Conservation (phyloP, 768 basidiomycete genomes). For the Hirschioporus abietinus region DNA sequence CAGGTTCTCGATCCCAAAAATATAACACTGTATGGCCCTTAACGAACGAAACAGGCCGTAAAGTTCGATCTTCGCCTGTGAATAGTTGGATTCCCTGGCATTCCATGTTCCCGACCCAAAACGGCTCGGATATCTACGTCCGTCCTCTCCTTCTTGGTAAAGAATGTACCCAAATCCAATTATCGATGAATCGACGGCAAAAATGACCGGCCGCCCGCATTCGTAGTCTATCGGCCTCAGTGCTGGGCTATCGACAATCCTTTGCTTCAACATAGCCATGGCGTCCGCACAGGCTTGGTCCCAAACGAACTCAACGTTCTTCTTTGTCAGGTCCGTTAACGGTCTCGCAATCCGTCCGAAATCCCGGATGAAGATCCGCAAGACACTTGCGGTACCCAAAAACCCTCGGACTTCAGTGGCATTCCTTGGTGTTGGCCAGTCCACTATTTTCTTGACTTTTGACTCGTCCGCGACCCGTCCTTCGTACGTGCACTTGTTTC, state of each 20-base stretch:
- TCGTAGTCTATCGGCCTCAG: constrained; percentile 21
- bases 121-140: constrained; percentile 19
- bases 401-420: constrained; percentile 22
- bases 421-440: constrained; percentile 17
- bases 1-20: constrained; percentile 24
- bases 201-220: constrained; percentile 12
- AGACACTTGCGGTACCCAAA: constrained; percentile 19
- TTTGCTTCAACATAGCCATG: constrained; percentile 17
- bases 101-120: constrained; percentile 38
- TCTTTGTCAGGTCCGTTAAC: constrained; percentile 16
- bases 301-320: constrained; percentile 18
- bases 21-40: constrained; percentile 14
- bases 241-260: constrained; percentile 11
- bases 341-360: constrained; percentile 18
- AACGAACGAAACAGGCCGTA: constrained; percentile 19
- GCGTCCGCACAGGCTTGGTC: constrained; percentile 10
- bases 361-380: constrained; percentile 18
- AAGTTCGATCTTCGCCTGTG: constrained; percentile 23
- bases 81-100: constrained; percentile 17
- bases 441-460: constrained; percentile 20
- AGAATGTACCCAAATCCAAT: constrained; percentile 24
- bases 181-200: constrained; percentile 23
- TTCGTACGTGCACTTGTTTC: constrained; percentile 32
- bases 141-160: constrained; percentile 16
- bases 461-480: constrained; percentile 25